phyloP scores from a whole-genome alignment of 305 asterid genomes.

The Fraxinus xanthoxyloides region DNA sequence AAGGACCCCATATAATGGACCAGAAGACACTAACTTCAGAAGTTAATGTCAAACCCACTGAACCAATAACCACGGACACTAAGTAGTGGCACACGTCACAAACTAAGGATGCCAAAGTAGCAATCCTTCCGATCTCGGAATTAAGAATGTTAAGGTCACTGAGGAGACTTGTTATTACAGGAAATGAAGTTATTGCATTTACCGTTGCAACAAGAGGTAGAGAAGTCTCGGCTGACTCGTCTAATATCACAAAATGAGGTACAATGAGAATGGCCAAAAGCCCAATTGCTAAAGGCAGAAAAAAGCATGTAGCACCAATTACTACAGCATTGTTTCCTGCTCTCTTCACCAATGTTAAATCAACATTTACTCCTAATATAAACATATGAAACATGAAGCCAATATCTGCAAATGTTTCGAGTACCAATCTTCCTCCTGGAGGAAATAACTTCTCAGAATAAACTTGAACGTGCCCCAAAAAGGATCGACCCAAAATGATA shows the following conservation, averaged over 20 bases:
- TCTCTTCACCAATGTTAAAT: constrained; percentile 34
- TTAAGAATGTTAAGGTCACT: constrained; percentile 62
- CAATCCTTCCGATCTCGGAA: constrained; percentile 61
- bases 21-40: neutral
- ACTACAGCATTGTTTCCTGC: constrained; percentile 31
- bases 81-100: constrained; percentile 42
- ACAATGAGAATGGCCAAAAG: constrained; percentile 6
- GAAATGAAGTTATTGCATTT: constrained; percentile 45
- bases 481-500: constrained; percentile 47
- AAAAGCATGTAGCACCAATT: constrained; percentile 38
- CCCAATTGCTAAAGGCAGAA: constrained; percentile 39
- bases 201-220: constrained; percentile 35
- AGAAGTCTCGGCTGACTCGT: neutral
- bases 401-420: constrained; percentile 49
- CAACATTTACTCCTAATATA: constrained; percentile 49
- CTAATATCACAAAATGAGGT: constrained; percentile 1
- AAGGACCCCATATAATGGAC: constrained; percentile 1
- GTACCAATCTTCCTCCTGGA: constrained; percentile 37
- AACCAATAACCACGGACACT: neutral
- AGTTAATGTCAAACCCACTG: constrained; percentile 11
- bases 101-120: constrained; percentile 46
- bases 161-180: constrained; percentile 53
- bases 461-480: constrained; percentile 21
- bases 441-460: constrained; percentile 34
- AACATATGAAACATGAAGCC: constrained; percentile 62